Evolutionary conservation across 106 monocot species (phyloP).

Genomic region (Cymbidium sinense): DNA sequence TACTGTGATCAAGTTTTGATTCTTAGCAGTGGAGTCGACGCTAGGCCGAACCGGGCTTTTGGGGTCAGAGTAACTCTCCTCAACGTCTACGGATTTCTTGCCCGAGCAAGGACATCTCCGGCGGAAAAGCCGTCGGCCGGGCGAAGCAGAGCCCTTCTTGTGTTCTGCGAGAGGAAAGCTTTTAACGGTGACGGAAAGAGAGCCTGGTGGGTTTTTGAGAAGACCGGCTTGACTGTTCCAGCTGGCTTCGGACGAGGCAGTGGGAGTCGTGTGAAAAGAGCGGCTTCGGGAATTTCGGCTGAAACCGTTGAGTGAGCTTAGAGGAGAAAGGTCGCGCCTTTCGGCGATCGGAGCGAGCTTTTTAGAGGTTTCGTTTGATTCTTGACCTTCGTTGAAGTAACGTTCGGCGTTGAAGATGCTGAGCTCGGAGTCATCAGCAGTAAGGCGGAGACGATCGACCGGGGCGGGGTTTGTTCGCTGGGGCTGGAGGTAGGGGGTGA

Average conservation of each 20-base stretch:
- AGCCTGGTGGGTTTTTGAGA: conserved; percentile 22
- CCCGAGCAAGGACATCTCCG: conserved; percentile 55
- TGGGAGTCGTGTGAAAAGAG: conserved; percentile 23
- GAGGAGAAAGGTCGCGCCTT: conserved; percentile 10
- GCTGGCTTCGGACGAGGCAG: conserved; percentile 63
- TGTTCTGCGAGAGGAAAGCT: conserved; percentile 8
- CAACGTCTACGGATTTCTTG: conserved; percentile 52
- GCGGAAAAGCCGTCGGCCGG: conserved; percentile 28
- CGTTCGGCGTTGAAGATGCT: conserved; percentile 66
- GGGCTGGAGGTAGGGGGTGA: conserved; percentile 16
- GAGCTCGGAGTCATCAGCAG: conserved; percentile 34
- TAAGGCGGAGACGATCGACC: background rate
- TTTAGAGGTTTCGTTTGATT: background rate
- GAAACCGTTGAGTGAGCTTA: conserved; percentile 7
- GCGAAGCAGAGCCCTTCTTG: conserved; percentile 1
- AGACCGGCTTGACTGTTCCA: conserved; percentile 69
- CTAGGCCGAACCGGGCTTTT: conserved; percentile 18
- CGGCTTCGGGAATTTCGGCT: background rate
- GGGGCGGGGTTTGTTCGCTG: background rate
- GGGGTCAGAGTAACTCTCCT: conserved; percentile 29
- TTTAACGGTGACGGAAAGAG: conserved; percentile 23
- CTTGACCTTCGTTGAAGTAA: conserved; percentile 43
- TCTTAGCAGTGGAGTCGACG: background rate
- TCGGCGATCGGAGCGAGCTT: conserved; percentile 2
- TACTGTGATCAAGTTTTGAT: conserved; percentile 2